Evolutionary conservation across 176 grass and related monocot species (phyloP).

Genomic region (Eragrostis curvula): DNA sequence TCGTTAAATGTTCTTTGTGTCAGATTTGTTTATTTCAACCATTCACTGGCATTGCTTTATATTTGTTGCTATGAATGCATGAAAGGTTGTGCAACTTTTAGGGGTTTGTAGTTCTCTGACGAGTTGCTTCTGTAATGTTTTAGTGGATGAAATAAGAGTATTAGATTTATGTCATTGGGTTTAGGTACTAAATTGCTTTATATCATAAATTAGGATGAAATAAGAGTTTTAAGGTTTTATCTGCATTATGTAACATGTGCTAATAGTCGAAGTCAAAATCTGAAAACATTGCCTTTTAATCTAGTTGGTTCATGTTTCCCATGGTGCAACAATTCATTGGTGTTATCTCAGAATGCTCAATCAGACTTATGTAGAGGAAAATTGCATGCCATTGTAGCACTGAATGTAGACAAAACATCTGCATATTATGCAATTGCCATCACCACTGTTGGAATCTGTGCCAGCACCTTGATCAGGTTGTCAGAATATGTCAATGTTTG

Average conservation of each 20-base stretch:
- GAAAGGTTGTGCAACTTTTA: not conserved
- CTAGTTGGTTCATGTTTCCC: not conserved
- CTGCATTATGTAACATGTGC: not conserved
- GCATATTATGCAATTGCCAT: conserved; percentile 14
- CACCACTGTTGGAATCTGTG: not conserved
- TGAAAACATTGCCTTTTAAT: not conserved
- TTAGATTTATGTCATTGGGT: not conserved
- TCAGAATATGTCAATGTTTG: not conserved
- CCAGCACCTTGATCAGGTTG: not conserved
- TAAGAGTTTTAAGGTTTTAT: not conserved
- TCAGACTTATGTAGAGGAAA: not conserved
- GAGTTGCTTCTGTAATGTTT: not conserved
- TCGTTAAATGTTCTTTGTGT: not conserved
- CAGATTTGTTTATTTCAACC: not conserved
- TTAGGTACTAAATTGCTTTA: not conserved
- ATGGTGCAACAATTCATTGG: not conserved
- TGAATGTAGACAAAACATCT: not conserved
- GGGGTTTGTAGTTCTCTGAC: not conserved
- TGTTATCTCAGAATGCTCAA: not conserved
- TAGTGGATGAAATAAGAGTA: not conserved
- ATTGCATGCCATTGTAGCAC: not conserved
- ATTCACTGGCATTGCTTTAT: not conserved
- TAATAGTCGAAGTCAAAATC: not conserved
- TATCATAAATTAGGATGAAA: not conserved
- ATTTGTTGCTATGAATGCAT: not conserved